Evolutionary conservation across 805 yeast genomes (phyloP), one percentile per base, ranked within the genome.

Genomic region (Maudiozyma barnettii): DNA sequence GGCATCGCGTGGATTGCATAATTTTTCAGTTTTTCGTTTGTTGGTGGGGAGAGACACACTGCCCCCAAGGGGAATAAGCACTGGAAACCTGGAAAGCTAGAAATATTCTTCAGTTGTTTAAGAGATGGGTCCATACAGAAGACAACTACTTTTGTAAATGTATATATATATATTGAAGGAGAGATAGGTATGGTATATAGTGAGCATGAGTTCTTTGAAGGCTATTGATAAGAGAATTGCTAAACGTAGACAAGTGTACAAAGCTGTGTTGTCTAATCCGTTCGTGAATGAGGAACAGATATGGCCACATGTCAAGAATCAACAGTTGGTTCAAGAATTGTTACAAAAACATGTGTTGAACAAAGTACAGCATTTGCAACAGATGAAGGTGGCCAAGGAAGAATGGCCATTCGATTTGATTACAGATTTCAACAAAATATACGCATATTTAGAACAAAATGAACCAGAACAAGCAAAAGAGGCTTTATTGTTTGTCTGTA

Each of bases 241-340:
- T 5, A 53, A 71, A 57, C 67, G 76, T 45, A 70, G 73, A 51
- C 81, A 78, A 51, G 78, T 81, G 7, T 78, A 77, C 63, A 81
- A 77, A 60, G 86, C 89, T 0, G 65, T 82, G 2, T 65, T 82
- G 19, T 81, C 80, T 26, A 79, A 78, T 50, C 87, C 89, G 2
- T 81, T 69, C 55, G 74, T 83, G 0, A 72, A 71, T 44, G 68
- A 74, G 8, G 63, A 59, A 9, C 71, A 75, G 65, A 72, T 76
- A 6, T 66, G 68, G 56, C 68, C 68, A 12, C 60, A 47, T 36
- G 65, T 64, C 6, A 56, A 70, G 1, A 73, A 70, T 10, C 74
- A 70, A 6, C 59, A 61, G 5, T 45, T 64, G 1, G 72, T 72
- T 9, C 44, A 56, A 29, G 67, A 68, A 42, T 58, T 76, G n/a